These are phyloP conservation scores for Basidiobolus meristosporus DNA, from an alignment of 371 early-diverging fungal species.

Conservation along the genomic window DNA sequence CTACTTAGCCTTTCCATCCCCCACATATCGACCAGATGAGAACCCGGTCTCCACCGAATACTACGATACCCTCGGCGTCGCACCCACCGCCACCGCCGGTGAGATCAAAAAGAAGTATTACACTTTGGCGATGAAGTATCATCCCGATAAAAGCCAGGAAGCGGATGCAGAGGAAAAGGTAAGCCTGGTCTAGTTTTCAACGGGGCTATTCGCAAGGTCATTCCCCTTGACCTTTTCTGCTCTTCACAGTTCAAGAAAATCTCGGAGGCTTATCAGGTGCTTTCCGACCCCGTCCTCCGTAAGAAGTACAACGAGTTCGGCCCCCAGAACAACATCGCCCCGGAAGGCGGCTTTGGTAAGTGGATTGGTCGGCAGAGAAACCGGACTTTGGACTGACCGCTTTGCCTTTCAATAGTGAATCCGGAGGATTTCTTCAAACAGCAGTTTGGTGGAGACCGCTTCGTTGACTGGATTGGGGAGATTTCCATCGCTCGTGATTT, in stretches of 20 bases:
- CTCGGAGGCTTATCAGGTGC: slow-evolving; percentile 85
- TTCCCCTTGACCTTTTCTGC: background rate
- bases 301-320: slow-evolving; percentile 74
- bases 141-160: slow-evolving; percentile 87
- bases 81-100: slow-evolving; percentile 52
- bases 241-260: slow-evolving; percentile 77
- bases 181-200: slow-evolving; percentile 1
- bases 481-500: slow-evolving; percentile 87
- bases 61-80: slow-evolving; percentile 80
- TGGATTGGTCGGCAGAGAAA: background rate
- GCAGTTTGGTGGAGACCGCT: slow-evolving; percentile 88
- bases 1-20: background rate
- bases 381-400: background rate
- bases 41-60: slow-evolving; percentile 57
- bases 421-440: slow-evolving; percentile 85
- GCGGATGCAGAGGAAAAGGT: slow-evolving; percentile 75
- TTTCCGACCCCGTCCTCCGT: slow-evolving; percentile 73
- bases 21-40: slow-evolving; percentile 22
- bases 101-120: slow-evolving; percentile 94
- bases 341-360: slow-evolving; percentile 55
- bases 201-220: background rate
- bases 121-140: slow-evolving; percentile 74
- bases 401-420: slow-evolving; percentile 28
- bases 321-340: slow-evolving; percentile 38
- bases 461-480: slow-evolving; percentile 87